Conservation (phyloP, 2,329 filamentous ascomycete species). For the Sclerotinia minor region DNA sequence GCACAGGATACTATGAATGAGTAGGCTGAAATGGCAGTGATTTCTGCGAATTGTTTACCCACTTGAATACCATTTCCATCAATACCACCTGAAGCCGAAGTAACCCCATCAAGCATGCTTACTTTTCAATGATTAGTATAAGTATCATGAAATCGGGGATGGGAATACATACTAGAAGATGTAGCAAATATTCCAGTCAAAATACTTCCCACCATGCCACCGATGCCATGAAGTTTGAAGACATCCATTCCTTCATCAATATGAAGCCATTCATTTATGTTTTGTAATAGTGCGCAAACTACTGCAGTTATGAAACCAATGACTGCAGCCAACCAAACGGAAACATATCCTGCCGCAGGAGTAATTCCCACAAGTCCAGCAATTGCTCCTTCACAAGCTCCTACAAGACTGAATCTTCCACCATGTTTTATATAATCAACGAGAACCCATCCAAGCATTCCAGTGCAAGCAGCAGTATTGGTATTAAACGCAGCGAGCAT, state of each 20-base stretch:
- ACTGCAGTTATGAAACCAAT: constrained; percentile 54
- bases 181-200: constrained; percentile 60
- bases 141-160: not conserved
- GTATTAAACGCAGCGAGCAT: constrained; percentile 60
- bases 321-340: constrained; percentile 52
- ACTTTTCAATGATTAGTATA: constrained; percentile 41
- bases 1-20: constrained; percentile 55
- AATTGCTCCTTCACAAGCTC: constrained; percentile 56
- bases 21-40: constrained; percentile 55
- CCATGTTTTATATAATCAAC: constrained; percentile 53
- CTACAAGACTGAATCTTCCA: constrained; percentile 52
- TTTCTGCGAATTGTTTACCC: constrained; percentile 58
- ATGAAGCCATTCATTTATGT: constrained; percentile 52
- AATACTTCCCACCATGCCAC: constrained; percentile 58
- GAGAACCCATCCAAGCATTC: constrained; percentile 54
- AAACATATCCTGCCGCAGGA: constrained; percentile 56
- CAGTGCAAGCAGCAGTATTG: constrained; percentile 57
- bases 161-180: constrained; percentile 31
- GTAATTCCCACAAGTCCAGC: constrained; percentile 59
- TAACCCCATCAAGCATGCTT: constrained; percentile 53
- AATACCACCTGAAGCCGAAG: constrained; percentile 47
- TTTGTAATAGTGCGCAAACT: constrained; percentile 43
- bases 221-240: constrained; percentile 60
- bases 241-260: constrained; percentile 61
- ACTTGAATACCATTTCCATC: constrained; percentile 56